Conservation (phyloP, 1,284 basidiomycete species). For the Cryptococcus sp. region DNA sequence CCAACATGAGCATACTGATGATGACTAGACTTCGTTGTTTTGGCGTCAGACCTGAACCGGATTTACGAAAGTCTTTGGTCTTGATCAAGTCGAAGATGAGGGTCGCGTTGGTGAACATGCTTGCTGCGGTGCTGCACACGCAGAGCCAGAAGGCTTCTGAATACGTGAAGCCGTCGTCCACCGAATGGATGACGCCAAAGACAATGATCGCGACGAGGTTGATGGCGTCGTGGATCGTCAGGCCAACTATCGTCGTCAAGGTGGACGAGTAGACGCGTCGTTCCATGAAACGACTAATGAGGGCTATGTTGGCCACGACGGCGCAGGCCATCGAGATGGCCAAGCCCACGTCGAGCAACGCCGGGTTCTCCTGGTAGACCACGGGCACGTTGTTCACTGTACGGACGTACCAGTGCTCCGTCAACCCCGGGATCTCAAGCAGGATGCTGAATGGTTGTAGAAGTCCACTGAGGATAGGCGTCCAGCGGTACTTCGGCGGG, state of each 20-base stretch:
- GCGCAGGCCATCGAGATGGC: constrained; percentile 69
- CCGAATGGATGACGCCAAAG: constrained; percentile 68
- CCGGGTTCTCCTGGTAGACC: constrained; percentile 61
- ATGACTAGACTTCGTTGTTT: constrained; percentile 77
- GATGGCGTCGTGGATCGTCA: constrained; percentile 71
- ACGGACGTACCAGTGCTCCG: constrained; percentile 60
- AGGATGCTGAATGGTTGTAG: constrained; percentile 75
- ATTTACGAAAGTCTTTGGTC: constrained; percentile 67
- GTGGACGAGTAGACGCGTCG: constrained; percentile 65
- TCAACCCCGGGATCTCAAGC: constrained; percentile 75
- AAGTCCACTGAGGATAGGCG: constrained; percentile 70
- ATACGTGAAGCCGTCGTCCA: constrained; percentile 67
- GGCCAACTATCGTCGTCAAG: constrained; percentile 62
- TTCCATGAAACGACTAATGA: constrained; percentile 73
- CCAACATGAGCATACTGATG: constrained; percentile 70
- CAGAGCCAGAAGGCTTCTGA: constrained; percentile 77
- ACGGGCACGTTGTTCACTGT: constrained; percentile 12
- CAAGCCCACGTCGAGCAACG: constrained; percentile 64
- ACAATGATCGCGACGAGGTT: constrained; percentile 64
- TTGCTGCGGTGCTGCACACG: constrained; percentile 71
- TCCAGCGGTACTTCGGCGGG: constrained; percentile 36
- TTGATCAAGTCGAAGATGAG: constrained; percentile 64
- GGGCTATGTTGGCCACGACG: constrained; percentile 67
- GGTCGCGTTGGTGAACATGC: constrained; percentile 68
- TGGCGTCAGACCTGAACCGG: constrained; percentile 68